Conservation (phyloP, 306 rosid species). For the Senna siamea region DNA sequence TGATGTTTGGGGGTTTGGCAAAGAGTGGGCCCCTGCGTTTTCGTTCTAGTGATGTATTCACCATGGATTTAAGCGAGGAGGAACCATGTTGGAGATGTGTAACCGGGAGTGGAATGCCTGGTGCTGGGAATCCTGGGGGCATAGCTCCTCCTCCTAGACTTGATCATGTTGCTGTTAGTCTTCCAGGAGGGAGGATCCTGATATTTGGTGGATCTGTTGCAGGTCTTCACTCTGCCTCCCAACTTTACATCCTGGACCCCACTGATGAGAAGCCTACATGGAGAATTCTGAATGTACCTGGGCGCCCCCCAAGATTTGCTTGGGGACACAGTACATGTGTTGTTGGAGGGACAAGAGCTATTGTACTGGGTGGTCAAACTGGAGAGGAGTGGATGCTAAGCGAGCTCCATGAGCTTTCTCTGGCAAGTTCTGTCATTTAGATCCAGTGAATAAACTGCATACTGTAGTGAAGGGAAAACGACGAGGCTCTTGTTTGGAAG, state of each 20-base stretch:
- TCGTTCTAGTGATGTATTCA: constrained; percentile 96
- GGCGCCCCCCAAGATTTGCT: constrained; percentile 95
- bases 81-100: constrained; percentile 99
- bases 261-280: constrained; percentile 98
- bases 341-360: constrained; percentile 98
- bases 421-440: constrained; percentile 79
- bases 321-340: constrained; percentile 99
- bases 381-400: constrained; percentile 99
- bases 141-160: constrained; percentile 99
- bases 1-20: constrained; percentile 99
- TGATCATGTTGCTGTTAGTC: constrained; percentile 98
- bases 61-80: constrained; percentile 97
- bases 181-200: constrained; percentile 96
- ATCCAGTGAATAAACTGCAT: constrained; percentile 41
- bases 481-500: constrained; percentile 39
- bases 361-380: constrained; percentile 97
- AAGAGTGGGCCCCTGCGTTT: constrained; percentile 98
- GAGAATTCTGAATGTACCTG: constrained; percentile 94
- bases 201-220: constrained; percentile 99
- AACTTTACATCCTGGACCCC: constrained; percentile 94
- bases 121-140: constrained; percentile 99
- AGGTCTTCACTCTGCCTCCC: constrained; percentile 99
- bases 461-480: constrained; percentile 41
- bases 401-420: constrained; percentile 94
- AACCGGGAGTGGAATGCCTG: constrained; percentile 97